phyloP scores from a whole-genome alignment of 1,284 basidiomycete genomes.

The Apiotrichum gracile region DNA sequence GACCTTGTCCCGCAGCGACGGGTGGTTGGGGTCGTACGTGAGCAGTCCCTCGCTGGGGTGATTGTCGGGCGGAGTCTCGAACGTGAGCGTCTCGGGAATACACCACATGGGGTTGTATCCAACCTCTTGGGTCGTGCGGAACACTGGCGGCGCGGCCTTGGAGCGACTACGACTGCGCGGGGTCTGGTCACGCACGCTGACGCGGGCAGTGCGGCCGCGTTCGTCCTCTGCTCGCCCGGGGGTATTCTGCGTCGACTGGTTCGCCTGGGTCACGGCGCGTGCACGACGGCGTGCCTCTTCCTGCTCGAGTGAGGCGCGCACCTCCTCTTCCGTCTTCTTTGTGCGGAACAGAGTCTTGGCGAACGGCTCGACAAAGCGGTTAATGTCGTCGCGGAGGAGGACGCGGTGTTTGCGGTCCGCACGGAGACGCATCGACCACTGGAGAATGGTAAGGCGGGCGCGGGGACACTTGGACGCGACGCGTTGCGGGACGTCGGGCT shows the following conservation, averaged over 20 bases:
- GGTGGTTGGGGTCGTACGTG: constrained; percentile 61
- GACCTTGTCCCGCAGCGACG: constrained; percentile 47
- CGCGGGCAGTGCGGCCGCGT: constrained; percentile 26
- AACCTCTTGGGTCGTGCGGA: constrained; percentile 25
- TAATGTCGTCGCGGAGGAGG: constrained; percentile 57
- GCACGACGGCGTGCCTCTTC: constrained; percentile 26
- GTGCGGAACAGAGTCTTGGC: constrained; percentile 46
- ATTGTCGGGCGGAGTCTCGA: constrained; percentile 60
- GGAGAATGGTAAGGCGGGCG: constrained; percentile 68
- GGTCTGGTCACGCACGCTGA: constrained; percentile 6
- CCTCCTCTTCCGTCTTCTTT: constrained; percentile 32
- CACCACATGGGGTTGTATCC: constrained; percentile 64
- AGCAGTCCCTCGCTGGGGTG: constrained; percentile 66
- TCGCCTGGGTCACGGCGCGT: background rate
- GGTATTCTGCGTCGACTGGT: background rate
- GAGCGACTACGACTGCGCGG: constrained; percentile 64
- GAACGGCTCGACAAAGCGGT: constrained; percentile 38
- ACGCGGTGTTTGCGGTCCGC: constrained; percentile 87
- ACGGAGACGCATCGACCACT: constrained; percentile 82
- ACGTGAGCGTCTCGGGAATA: constrained; percentile 66
- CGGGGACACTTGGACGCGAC: constrained; percentile 52
- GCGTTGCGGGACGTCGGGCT: constrained; percentile 20
- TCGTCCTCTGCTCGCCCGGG: constrained; percentile 22
- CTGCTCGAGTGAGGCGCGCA: constrained; percentile 24
- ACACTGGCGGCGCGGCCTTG: constrained; percentile 41